A percentile compares a stretch with the other conserved stretches of the same genome.
Conservation (phyloP, 768 basidiomycete genomes). For the Rubroboletus satanas region DNA sequence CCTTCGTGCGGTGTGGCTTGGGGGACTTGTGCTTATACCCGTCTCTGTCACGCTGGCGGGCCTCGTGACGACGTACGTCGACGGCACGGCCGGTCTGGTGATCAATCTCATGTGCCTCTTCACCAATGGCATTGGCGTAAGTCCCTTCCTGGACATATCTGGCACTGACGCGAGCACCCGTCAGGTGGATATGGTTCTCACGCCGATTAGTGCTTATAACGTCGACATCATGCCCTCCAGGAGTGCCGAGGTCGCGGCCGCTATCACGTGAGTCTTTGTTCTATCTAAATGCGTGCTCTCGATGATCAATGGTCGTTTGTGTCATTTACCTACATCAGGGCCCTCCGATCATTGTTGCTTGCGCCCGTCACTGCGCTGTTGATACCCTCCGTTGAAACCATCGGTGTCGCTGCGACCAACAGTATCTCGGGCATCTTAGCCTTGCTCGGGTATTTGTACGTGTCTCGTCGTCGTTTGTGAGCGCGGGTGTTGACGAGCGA, state of each 20-base stretch:
- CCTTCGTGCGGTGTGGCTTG: constrained; percentile 48
- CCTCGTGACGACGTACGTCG: constrained; percentile 47
- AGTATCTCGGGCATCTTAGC: constrained; percentile 42
- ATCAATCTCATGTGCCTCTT: constrained; percentile 56
- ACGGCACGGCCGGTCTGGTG: constrained; percentile 45
- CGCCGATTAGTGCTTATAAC: constrained; percentile 52
- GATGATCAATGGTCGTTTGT: background rate
- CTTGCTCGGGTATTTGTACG: constrained; percentile 53
- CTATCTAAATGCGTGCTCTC: background rate
- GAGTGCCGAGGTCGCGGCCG: constrained; percentile 64
- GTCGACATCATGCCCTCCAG: constrained; percentile 58
- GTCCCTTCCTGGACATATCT: constrained; percentile 9
- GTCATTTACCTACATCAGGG: constrained; percentile 2
- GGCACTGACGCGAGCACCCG: background rate
- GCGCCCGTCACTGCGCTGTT: constrained; percentile 12
- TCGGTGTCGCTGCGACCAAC: constrained; percentile 52
- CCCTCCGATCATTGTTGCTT: constrained; percentile 23
- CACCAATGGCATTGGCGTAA: constrained; percentile 60
- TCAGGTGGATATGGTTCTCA: constrained; percentile 55
- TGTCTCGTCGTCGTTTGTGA: background rate
- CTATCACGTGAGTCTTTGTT: constrained; percentile 41
- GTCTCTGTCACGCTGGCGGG: constrained; percentile 48
- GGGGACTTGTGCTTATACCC: constrained; percentile 48
- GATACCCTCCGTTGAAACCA: constrained; percentile 44
- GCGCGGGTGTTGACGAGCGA: background rate